phyloP scores from a whole-genome alignment of 192 early-diverging fungal genomes.

The Coemansia sp. region DNA sequence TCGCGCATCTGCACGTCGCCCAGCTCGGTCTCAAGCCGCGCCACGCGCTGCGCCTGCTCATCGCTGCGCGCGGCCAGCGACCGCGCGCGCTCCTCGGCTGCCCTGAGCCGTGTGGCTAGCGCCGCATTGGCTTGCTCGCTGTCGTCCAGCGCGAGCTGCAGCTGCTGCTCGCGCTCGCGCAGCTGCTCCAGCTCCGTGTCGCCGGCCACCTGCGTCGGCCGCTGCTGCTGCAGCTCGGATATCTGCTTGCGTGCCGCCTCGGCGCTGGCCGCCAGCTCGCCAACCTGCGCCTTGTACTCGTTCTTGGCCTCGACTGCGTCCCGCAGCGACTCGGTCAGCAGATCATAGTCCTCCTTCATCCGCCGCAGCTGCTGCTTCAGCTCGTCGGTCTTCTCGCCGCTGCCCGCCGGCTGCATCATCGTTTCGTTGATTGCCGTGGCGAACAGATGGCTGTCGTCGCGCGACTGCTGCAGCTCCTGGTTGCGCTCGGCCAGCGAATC shows the following conservation, averaged over 20 bases:
- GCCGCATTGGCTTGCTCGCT: conserved; percentile 13
- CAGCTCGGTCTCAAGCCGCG: conserved; percentile 36
- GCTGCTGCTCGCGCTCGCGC: conserved; percentile 21
- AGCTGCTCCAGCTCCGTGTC: conserved; percentile 22
- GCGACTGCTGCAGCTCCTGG: conserved; percentile 13
- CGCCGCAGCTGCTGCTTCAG: conserved; percentile 14
- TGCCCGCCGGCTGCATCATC: neutral
- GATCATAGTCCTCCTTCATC: conserved; percentile 10
- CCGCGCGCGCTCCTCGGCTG: conserved; percentile 18
- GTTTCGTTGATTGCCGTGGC: conserved; percentile 19
- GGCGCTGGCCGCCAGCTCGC: conserved; percentile 6
- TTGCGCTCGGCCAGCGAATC: conserved; percentile 18
- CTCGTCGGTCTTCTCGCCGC: neutral
- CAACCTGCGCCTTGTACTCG: conserved; percentile 12
- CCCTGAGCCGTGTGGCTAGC: neutral
- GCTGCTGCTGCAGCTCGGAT: conserved; percentile 7
- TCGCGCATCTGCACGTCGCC: conserved; percentile 16
- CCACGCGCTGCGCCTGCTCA: conserved; percentile 29
- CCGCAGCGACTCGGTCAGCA: conserved; percentile 11
- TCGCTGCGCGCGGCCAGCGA: conserved; percentile 16
- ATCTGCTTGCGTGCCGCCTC: conserved; percentile 20
- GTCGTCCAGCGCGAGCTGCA: conserved; percentile 14
- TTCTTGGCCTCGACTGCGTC: conserved; percentile 13
- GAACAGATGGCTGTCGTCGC: conserved; percentile 25
- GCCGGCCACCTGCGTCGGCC: neutral